A percentile compares a stretch with the other conserved stretches of the same genome.
Evolutionary conservation across 2,329 filamentous ascomycete genomes (phyloP).

Genomic region (Beauveria varroae): DNA sequence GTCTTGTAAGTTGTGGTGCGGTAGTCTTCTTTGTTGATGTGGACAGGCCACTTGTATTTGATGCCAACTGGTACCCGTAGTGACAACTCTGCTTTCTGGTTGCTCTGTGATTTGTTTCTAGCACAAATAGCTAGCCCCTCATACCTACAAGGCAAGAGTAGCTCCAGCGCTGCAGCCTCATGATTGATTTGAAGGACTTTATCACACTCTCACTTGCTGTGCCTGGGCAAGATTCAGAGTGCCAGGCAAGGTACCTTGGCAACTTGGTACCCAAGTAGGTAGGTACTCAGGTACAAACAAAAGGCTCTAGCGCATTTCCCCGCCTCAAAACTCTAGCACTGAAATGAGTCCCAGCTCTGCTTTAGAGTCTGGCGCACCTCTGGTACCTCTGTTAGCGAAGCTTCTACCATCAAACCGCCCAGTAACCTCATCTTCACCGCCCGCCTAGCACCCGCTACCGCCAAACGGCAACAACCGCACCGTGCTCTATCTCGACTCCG

Average conservation of each 20-base stretch:
- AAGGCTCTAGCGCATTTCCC: background rate
- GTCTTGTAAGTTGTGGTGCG: background rate
- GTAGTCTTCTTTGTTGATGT: background rate
- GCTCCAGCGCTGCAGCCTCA: background rate
- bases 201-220: background rate
- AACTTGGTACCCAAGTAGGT: background rate
- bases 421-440: slow-evolving; percentile 2
- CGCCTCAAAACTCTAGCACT: background rate
- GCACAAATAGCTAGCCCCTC: background rate
- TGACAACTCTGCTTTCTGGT: background rate
- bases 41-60: background rate
- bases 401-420: background rate
- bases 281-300: too few species aligned
- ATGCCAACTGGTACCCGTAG: too few species aligned
- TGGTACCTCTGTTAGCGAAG: background rate
- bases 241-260: background rate
- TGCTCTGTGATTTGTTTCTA: background rate
- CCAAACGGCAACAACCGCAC: background rate
- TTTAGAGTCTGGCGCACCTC: background rate
- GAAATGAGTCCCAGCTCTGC: too few species aligned
- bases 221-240: background rate
- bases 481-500: background rate
- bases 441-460: background rate
- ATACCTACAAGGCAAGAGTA: background rate
- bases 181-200: background rate